phyloP scores from a whole-genome alignment of 2,329 filamentous ascomycete species.

The Aureobasidium leucospermi region DNA sequence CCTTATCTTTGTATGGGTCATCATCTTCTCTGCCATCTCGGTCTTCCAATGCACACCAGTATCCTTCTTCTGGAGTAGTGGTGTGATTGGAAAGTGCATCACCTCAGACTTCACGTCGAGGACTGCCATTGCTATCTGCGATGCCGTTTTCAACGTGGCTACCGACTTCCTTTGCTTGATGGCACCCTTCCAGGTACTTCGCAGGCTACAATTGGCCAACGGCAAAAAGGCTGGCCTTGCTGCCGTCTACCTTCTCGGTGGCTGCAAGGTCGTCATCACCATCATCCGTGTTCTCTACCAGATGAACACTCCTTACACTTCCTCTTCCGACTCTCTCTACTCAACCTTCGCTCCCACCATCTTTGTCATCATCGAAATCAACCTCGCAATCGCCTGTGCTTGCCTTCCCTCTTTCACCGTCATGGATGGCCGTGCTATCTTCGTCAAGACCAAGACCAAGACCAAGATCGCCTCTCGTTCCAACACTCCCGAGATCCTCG shows the following conservation, averaged over 20 bases:
- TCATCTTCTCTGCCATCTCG: conserved; percentile 28
- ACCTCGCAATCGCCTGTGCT: conserved; percentile 3
- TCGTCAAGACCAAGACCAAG: not conserved
- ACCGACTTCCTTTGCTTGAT: conserved; percentile 30
- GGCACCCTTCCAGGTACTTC: conserved; percentile 28
- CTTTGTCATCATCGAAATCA: conserved; percentile 3
- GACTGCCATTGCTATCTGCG: conserved; percentile 36
- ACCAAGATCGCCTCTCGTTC: not conserved
- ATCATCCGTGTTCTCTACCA: conserved; percentile 2
- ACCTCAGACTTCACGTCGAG: conserved; percentile 18
- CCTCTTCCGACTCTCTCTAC: not conserved
- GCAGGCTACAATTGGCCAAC: conserved; percentile 26
- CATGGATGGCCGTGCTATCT: not conserved
- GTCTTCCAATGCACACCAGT: conserved; percentile 37
- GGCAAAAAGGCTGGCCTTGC: conserved; percentile 28
- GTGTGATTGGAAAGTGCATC: conserved; percentile 31
- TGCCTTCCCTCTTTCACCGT: conserved; percentile 1
- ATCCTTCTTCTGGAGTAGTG: conserved; percentile 34
- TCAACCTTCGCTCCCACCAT: not conserved
- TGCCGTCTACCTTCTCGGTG: conserved; percentile 29
- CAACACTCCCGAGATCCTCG: not conserved
- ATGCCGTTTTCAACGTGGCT: conserved; percentile 28
- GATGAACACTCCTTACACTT: not conserved
- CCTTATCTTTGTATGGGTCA: conserved; percentile 26
- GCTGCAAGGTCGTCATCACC: conserved; percentile 20